phyloP scores from a whole-genome alignment of 2,329 filamentous ascomycete species.

The Fusarium mangiferae region DNA sequence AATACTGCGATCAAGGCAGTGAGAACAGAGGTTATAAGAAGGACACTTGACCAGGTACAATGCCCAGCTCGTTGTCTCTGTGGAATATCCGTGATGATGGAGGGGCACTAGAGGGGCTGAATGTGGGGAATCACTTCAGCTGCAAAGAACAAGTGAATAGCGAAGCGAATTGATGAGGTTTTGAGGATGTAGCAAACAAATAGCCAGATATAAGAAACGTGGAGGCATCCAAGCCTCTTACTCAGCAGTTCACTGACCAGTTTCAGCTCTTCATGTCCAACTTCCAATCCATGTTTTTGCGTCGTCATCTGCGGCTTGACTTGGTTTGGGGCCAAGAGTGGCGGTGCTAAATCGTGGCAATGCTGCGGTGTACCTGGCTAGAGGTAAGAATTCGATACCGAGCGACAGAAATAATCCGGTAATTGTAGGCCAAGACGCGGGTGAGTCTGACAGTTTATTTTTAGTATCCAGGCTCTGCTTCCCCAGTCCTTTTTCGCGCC shows the following conservation, averaged over 20 bases:
- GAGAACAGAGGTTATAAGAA: conserved; percentile 14
- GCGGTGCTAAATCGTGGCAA: conserved; percentile 35
- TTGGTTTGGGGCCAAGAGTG: conserved; percentile 29
- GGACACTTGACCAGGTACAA: conserved; percentile 21
- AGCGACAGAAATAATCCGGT: neutral
- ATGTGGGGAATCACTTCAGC: conserved; percentile 29
- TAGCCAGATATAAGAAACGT: conserved; percentile 21
- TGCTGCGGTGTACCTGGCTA: neutral
- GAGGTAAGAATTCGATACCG: fast-evolving
- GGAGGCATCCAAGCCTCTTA: conserved; percentile 34
- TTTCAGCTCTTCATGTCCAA: conserved; percentile 13
- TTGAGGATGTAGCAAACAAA: neutral
- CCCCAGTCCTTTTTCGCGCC: neutral
- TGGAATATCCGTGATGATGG: conserved; percentile 36
- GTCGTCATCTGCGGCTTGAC: conserved; percentile 38
- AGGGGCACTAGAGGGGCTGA: conserved; percentile 26
- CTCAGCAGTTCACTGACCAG: conserved; percentile 23
- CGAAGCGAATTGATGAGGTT: neutral
- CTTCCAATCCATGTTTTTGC: conserved; percentile 22
- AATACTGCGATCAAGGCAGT: conserved; percentile 13
- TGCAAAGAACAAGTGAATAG: neutral
- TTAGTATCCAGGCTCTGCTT: fast-evolving
- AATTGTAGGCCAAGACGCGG: fast-evolving
- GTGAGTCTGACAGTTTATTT: fast-evolving
- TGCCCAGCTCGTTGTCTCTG: conserved; percentile 9